These are phyloP conservation scores for Yamadazyma kanchanaburiensis DNA, from an alignment of 1,139 yeast genomes.

Conservation along the genomic window DNA sequence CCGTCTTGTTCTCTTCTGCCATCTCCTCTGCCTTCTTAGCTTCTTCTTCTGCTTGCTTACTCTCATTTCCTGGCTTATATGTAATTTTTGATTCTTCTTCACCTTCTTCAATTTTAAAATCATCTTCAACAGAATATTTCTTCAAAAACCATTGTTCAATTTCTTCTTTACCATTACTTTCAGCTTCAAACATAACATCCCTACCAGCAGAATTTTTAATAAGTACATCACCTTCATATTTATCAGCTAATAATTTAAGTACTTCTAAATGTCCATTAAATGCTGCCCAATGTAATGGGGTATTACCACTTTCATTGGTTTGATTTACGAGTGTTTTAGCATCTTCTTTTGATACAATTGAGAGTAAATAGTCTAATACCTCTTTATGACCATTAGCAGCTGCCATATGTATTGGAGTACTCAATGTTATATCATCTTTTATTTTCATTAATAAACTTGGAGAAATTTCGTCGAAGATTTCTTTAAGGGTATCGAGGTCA, in stretches of 20 bases:
- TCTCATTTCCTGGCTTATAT: slow-evolving; percentile 48
- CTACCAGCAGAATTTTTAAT: slow-evolving; percentile 70
- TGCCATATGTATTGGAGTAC: slow-evolving; percentile 91
- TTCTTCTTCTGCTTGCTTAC: slow-evolving; percentile 32
- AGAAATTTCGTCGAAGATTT: slow-evolving; percentile 63
- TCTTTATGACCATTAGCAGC: slow-evolving; percentile 90
- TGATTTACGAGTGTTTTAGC: slow-evolving; percentile 48
- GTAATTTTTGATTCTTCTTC: slow-evolving; percentile 47
- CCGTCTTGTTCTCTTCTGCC: slow-evolving; percentile 3
- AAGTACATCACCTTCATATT: slow-evolving; percentile 78
- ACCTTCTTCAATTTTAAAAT: slow-evolving; percentile 37
- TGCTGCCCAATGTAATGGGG: slow-evolving; percentile 96
- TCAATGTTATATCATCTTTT: slow-evolving; percentile 59
- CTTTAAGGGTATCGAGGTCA: slow-evolving; percentile 70
- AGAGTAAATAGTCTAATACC: slow-evolving; percentile 57
- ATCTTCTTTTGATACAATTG: slow-evolving; percentile 42
- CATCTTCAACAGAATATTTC: slow-evolving; percentile 69
- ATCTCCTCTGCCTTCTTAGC: slow-evolving; percentile 6
- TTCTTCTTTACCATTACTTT: slow-evolving; percentile 61
- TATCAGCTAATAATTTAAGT: slow-evolving; percentile 67
- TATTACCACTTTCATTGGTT: slow-evolving; percentile 79
- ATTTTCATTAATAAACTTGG: slow-evolving; percentile 47
- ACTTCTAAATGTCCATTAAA: slow-evolving; percentile 77
- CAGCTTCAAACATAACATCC: slow-evolving; percentile 88
- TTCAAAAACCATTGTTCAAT: slow-evolving; percentile 71